A percentile compares a stretch with the other conserved stretches of the same genome.
phyloP scores from a whole-genome alignment of 2,329 filamentous ascomycete genomes.

The Epichloe festucae region DNA sequence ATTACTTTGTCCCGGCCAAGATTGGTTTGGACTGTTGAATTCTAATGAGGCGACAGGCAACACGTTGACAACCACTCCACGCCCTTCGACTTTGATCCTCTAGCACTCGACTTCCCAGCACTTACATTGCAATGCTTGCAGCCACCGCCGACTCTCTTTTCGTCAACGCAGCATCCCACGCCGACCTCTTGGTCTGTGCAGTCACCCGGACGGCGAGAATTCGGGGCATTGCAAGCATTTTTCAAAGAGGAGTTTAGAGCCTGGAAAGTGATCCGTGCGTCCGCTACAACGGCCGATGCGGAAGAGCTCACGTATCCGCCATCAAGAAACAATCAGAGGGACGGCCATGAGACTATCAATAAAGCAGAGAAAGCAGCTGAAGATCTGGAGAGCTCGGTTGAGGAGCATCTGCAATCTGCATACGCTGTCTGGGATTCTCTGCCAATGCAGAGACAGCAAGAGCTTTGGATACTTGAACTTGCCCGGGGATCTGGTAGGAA shows the following conservation, averaged over 20 bases:
- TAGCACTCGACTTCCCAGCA: constrained; percentile 73
- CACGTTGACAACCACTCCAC: constrained; percentile 41
- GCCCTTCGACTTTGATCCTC: constrained; percentile 71
- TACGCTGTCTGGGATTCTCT: constrained; percentile 66
- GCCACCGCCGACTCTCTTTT: constrained; percentile 70
- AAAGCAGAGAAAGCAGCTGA: constrained; percentile 40
- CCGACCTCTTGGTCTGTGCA: constrained; percentile 69
- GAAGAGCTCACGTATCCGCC: constrained; percentile 41
- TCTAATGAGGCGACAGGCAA: constrained; percentile 26
- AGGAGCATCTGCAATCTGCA: constrained; percentile 63
- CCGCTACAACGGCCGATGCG: constrained; percentile 33
- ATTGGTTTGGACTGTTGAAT: constrained; percentile 4
- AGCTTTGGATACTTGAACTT: constrained; percentile 49
- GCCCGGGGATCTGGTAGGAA: constrained; percentile 45
- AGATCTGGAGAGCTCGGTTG: constrained; percentile 54
- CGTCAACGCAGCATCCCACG: constrained; percentile 65
- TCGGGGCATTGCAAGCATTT: constrained; percentile 53
- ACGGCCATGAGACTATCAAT: constrained; percentile 33
- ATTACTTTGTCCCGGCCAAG: not conserved
- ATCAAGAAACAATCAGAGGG: constrained; percentile 23
- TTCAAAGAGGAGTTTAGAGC: constrained; percentile 55
- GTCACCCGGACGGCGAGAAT: constrained; percentile 61
- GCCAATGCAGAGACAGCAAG: constrained; percentile 38
- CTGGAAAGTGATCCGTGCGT: constrained; percentile 44
- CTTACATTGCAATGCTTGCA: constrained; percentile 72